These are phyloP conservation scores for Metschnikowia vanudenii DNA, from an alignment of 805 yeast genomes.

Conservation along the genomic window DNA sequence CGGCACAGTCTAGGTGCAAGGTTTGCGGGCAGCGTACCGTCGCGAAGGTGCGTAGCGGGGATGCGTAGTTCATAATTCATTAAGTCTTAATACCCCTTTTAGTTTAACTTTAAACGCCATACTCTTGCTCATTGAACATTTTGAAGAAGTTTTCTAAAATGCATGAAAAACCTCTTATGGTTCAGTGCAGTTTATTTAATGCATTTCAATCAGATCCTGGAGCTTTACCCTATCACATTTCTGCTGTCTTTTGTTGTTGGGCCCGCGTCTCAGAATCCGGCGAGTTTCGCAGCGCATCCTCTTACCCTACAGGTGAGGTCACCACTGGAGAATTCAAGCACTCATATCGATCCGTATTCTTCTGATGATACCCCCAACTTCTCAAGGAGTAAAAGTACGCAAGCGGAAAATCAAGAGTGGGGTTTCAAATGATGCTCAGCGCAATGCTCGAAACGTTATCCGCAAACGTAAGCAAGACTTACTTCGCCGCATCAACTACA, in stretches of 20 bases:
- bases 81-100: no score
- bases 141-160: no score
- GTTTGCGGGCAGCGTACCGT: no score
- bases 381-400: constrained; percentile 23
- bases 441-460: constrained; percentile 33
- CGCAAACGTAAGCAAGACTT: constrained; percentile 36
- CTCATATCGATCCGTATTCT: not conserved
- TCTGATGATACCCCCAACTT: constrained; percentile 2
- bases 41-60: no score
- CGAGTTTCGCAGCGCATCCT: not conserved
- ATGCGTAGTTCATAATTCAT: no score
- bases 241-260: not conserved
- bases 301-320: constrained; percentile 2
- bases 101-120: no score
- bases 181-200: no score
- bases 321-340: not conserved
- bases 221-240: no score
- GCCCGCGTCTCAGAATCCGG: not conserved
- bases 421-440: constrained; percentile 14
- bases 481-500: constrained; percentile 37
- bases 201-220: no score
- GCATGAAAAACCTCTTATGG: no score
- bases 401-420: constrained; percentile 24
- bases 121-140: no score
- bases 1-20: no score